These are phyloP conservation scores for Sabuloglossum arenarium DNA, from an alignment of 495 filamentous ascomycete species.

Conservation along the genomic window DNA sequence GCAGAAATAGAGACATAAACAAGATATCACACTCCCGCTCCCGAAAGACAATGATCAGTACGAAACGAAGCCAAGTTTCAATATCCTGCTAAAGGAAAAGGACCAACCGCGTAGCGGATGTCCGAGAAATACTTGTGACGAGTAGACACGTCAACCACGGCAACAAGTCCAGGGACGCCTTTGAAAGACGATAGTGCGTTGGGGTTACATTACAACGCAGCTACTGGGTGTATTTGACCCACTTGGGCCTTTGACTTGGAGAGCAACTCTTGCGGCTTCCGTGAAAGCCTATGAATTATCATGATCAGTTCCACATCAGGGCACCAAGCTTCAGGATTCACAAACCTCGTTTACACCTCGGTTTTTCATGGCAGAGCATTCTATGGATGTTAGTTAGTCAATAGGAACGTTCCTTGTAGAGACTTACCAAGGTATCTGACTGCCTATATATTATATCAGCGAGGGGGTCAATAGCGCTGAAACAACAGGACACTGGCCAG, in stretches of 20 bases:
- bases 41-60: not conserved
- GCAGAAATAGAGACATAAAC: not conserved
- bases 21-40: not conserved
- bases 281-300: constrained; percentile 45
- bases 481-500: not conserved
- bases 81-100: not conserved
- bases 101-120: not conserved
- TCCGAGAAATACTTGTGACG: not conserved
- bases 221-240: not conserved
- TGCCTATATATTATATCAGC: constrained; percentile 22
- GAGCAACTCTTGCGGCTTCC: constrained; percentile 88
- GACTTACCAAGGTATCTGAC: constrained; percentile 67
- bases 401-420: not conserved
- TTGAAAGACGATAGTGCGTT: not conserved
- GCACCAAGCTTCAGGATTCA: not conserved
- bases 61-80: not conserved
- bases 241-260: constrained; percentile 46
- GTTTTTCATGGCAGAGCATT: constrained; percentile 96
- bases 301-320: not conserved
- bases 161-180: not conserved
- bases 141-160: not conserved
- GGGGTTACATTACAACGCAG: constrained; percentile 1
- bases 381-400: constrained; percentile 20
- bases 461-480: not conserved
- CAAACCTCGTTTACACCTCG: constrained; percentile 68